Percentiles rank a stretch among this genome's conserved stretches.
Evolutionary conservation across 2,329 filamentous ascomycete genomes (phyloP).

Genomic region (Fusarium tricinctum): DNA sequence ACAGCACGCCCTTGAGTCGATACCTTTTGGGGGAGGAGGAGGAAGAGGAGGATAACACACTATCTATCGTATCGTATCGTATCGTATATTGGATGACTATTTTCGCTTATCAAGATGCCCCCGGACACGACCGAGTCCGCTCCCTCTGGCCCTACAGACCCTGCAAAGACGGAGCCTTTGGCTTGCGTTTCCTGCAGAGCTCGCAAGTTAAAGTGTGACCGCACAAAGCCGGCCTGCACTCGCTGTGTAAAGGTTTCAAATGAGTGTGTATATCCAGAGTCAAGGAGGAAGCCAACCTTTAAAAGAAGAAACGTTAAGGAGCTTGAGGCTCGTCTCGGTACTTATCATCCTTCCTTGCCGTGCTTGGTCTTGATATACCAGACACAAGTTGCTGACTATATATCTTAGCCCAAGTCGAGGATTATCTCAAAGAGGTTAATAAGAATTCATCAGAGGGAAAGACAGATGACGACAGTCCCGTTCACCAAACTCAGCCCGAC

Average conservation of each 20-base stretch:
- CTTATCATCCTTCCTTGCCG: constrained; percentile 34
- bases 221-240: constrained; percentile 80
- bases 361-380: neutral
- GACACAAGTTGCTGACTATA: constrained; percentile 21
- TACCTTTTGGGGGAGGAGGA: no score
- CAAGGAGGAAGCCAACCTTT: constrained; percentile 86
- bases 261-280: constrained; percentile 90
- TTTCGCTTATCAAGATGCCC: constrained; percentile 32
- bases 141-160: constrained; percentile 30
- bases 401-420: constrained; percentile 81
- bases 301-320: constrained; percentile 93
- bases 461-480: constrained; percentile 47
- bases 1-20: neutral
- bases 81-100: constrained; percentile 33
- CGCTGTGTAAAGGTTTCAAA: constrained; percentile 82
- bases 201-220: constrained; percentile 90
- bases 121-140: constrained; percentile 45
- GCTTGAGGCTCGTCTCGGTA: constrained; percentile 88
- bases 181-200: constrained; percentile 87
- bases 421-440: constrained; percentile 77
- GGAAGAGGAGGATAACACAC: neutral
- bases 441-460: constrained; percentile 50
- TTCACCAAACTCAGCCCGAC: constrained; percentile 33
- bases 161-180: constrained; percentile 63
- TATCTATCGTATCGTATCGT: neutral